Percentiles rank a stretch among this genome's conserved stretches.
Conservation (phyloP, 2,329 filamentous ascomycete genomes). For the Aspergillus fumigatiaffinis region DNA sequence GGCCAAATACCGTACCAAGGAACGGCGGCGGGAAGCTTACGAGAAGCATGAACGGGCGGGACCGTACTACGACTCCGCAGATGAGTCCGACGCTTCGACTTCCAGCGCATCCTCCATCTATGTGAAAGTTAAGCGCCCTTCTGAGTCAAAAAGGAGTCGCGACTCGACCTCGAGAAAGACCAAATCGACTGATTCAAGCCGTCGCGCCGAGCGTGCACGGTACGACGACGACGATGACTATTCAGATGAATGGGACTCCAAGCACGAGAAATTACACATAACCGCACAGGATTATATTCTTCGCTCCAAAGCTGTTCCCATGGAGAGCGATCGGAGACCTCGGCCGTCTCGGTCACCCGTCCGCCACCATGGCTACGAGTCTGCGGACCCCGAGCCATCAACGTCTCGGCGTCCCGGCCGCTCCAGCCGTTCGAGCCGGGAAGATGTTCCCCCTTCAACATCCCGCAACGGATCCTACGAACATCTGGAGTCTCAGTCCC, state of each 20-base stretch:
- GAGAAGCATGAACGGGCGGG: conserved; percentile 36
- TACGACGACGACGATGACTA: conserved; percentile 26
- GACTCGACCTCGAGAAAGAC: conserved; percentile 21
- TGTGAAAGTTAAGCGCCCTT: conserved; percentile 16
- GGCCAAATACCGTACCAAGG: conserved; percentile 40
- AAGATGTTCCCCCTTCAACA: conserved; percentile 21
- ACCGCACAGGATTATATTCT: conserved; percentile 38
- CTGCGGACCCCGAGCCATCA: conserved; percentile 28
- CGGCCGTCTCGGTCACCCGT: conserved; percentile 33
- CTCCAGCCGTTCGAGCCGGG: conserved; percentile 26
- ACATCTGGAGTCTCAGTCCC: conserved; percentile 21
- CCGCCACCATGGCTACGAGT: conserved; percentile 26
- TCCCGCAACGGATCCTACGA: conserved; percentile 32
- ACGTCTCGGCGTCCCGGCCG: conserved; percentile 25
- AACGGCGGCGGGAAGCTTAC: conserved; percentile 38
- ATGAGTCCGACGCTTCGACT: conserved; percentile 30
- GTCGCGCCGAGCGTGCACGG: conserved; percentile 16
- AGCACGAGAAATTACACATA: conserved; percentile 29
- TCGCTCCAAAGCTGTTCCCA: conserved; percentile 24
- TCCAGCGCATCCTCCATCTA: conserved; percentile 23
- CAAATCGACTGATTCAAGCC: conserved; percentile 17
- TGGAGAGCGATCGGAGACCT: conserved; percentile 22
- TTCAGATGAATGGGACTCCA: conserved; percentile 26
- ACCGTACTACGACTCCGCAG: conserved; percentile 30
- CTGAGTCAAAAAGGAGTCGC: conserved; percentile 18